Evolutionary conservation across 192 early-diverging fungal genomes (phyloP).

Genomic region (Phlyctochytrium arcticum): DNA sequence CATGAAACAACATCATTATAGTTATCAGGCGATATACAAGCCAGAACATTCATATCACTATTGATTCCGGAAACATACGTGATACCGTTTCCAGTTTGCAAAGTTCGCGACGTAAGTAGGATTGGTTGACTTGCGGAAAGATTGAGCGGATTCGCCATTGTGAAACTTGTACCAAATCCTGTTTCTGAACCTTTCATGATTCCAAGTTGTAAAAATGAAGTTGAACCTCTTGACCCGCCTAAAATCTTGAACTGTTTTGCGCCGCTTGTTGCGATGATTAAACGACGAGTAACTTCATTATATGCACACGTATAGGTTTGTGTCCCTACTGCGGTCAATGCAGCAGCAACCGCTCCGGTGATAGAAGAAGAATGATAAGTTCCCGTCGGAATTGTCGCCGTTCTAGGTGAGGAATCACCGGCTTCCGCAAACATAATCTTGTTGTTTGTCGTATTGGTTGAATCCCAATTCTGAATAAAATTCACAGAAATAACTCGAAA

Average conservation of each 20-base stretch:
- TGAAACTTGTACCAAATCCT: background rate
- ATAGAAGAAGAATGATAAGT: background rate
- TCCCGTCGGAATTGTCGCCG: background rate
- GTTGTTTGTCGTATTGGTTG: background rate
- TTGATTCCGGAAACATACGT: background rate
- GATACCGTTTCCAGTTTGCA: background rate
- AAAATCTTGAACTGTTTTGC: background rate
- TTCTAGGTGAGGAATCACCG: background rate
- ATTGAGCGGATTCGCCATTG: background rate
- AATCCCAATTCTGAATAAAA: conserved; percentile 2
- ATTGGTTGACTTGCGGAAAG: no score
- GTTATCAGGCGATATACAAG: background rate
- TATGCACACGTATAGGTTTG: background rate
- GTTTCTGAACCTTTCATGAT: conserved; percentile 1
- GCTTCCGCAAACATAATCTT: background rate
- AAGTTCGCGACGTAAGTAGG: no score
- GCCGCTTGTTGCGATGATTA: background rate
- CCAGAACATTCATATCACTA: conserved; percentile 1
- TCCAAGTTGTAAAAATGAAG: background rate
- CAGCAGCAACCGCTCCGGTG: background rate
- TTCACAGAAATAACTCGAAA: background rate
- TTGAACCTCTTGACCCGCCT: background rate
- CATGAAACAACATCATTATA: conserved; percentile 1
- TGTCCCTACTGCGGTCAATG: background rate
- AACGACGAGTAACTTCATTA: background rate